Conservation (phyloP, 2,329 filamentous ascomycete genomes). For the Exophiala spinifera region DNA sequence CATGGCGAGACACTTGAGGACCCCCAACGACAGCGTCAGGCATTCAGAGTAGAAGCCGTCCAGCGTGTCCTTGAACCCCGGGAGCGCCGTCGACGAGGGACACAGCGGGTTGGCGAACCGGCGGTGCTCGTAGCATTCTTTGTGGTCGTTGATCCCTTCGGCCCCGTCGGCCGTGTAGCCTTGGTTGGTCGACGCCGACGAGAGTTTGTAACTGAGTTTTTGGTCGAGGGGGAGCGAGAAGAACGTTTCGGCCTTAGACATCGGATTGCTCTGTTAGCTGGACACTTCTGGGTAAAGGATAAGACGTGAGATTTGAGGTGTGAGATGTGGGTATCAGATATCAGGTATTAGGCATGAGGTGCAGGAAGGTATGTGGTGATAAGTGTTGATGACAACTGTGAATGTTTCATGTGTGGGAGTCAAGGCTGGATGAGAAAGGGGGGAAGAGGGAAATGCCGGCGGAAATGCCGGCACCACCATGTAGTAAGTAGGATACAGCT, state of each 20-base stretch:
- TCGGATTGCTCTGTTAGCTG: neutral
- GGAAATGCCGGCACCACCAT: too few species aligned
- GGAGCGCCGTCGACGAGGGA: slow-evolving; percentile 35
- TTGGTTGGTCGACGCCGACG: slow-evolving; percentile 26
- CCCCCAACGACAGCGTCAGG: slow-evolving; percentile 49
- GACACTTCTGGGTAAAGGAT: too few species aligned
- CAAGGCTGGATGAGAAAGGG: slow-evolving; percentile 2
- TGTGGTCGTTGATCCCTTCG: slow-evolving; percentile 24
- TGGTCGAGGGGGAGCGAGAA: slow-evolving; percentile 44
- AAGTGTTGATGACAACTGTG: neutral
- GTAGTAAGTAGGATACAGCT: too few species aligned
- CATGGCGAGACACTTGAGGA: slow-evolving; percentile 55
- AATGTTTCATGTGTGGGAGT: too few species aligned
- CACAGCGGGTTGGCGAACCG: slow-evolving; percentile 22
- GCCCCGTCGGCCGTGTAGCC: slow-evolving; percentile 25
- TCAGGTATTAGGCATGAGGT: neutral
- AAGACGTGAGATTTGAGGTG: neutral
- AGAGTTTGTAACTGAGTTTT: slow-evolving; percentile 50
- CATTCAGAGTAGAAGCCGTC: slow-evolving; percentile 44
- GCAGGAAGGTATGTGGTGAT: neutral
- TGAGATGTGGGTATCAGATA: too few species aligned
- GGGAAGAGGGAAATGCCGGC: neutral
- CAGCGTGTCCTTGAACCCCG: slow-evolving; percentile 46
- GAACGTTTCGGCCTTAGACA: slow-evolving; percentile 35
- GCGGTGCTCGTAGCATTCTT: slow-evolving; percentile 25